Evolutionary conservation across 2,329 filamentous ascomycete genomes (phyloP).

Genomic region (Fusarium sp.): DNA sequence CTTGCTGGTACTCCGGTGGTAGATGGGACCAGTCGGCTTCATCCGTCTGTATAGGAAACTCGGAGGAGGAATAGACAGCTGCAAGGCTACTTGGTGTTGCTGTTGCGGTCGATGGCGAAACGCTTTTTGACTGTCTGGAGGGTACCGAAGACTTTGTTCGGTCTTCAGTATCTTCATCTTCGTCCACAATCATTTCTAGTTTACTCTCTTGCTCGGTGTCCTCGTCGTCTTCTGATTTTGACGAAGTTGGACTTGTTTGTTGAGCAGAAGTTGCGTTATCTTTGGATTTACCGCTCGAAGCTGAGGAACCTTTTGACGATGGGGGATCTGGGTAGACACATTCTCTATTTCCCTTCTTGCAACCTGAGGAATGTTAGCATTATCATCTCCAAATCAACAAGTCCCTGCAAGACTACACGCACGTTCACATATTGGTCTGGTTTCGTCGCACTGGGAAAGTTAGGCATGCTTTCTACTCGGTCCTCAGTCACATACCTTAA

Average conservation of each 20-base stretch:
- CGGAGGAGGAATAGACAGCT: conserved; percentile 42
- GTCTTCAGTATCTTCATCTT: conserved; percentile 57
- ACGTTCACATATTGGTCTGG: conserved; percentile 84
- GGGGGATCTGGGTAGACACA: conserved; percentile 86
- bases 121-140: conserved; percentile 53
- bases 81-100: conserved; percentile 44
- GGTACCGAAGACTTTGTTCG: conserved; percentile 20
- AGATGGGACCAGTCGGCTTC: conserved; percentile 64
- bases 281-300: conserved; percentile 44
- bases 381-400: background rate
- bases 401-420: conserved; percentile 41
- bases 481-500: conserved; percentile 68
- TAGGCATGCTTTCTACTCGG: conserved; percentile 6
- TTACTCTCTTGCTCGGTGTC: conserved; percentile 52
- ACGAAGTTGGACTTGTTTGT: conserved; percentile 61
- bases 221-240: conserved; percentile 61
- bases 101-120: conserved; percentile 62
- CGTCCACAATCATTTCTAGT: conserved; percentile 63
- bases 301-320: conserved; percentile 49
- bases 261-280: conserved; percentile 49
- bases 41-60: conserved; percentile 38
- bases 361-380: conserved; percentile 64
- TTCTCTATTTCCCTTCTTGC: conserved; percentile 88
- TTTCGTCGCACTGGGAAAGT: conserved; percentile 81
- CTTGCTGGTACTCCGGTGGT: conserved; percentile 75